phyloP scores from a whole-genome alignment of 495 filamentous ascomycete species.

The Talaromyces thailandensis region DNA sequence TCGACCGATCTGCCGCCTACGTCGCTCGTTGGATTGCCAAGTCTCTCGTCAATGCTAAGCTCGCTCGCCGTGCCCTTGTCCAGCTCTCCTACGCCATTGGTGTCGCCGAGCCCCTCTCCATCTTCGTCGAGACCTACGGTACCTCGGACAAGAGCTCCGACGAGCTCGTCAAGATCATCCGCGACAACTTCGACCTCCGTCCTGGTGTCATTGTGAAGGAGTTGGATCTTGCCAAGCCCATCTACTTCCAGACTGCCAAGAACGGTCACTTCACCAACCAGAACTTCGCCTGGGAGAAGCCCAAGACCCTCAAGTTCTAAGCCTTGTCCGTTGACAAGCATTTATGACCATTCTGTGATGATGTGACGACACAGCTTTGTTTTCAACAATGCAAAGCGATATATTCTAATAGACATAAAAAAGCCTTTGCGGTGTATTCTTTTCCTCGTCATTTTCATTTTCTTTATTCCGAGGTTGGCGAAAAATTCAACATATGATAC shows the following conservation, averaged over 20 bases:
- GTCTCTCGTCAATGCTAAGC: slow-evolving; percentile 81
- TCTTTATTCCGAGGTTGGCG: slow-evolving; percentile 36
- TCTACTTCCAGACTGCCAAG: slow-evolving; percentile 98
- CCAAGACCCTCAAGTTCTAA: slow-evolving; percentile 87
- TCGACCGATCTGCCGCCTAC: slow-evolving; percentile 97
- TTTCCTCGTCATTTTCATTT: slow-evolving; percentile 10
- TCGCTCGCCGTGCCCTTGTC: slow-evolving; percentile 85
- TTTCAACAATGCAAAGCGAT: slow-evolving; percentile 53
- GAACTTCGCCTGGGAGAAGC: slow-evolving; percentile 95
- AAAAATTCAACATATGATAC: slow-evolving; percentile 47
- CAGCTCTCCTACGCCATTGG: slow-evolving; percentile 99
- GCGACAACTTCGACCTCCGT: slow-evolving; percentile 90
- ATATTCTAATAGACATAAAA: slow-evolving; percentile 34
- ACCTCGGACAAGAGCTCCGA: slow-evolving; percentile 75
- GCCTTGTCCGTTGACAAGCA: slow-evolving; percentile 5
- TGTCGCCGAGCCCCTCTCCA: slow-evolving; percentile 91
- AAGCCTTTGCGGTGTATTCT: slow-evolving; percentile 20
- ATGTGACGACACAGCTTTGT: slow-evolving; percentile 49
- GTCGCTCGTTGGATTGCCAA: slow-evolving; percentile 97
- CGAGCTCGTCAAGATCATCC: slow-evolving; percentile 89
- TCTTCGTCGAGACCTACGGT: slow-evolving; percentile 54
- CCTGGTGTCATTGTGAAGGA: slow-evolving; percentile 98
- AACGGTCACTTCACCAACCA: slow-evolving; percentile 99
- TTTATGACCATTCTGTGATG: slow-evolving; percentile 5
- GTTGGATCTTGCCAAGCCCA: slow-evolving; percentile 87